Base-by-base conservation (phyloP, 2,329 filamentous ascomycete species). In the Scedosporium aurantiacum region DNA sequence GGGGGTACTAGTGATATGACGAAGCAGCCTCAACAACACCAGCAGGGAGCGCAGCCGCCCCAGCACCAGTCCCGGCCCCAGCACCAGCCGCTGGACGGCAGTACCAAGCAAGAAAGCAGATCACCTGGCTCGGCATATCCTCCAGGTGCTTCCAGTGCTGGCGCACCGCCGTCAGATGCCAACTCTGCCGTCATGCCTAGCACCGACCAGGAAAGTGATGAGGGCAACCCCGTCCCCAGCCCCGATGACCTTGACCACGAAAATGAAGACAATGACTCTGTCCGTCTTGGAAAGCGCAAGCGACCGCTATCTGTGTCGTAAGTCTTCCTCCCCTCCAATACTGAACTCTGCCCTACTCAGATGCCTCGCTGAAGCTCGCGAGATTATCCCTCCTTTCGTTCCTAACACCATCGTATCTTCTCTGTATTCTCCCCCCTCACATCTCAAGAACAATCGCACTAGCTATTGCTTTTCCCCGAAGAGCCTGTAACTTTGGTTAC, bases 291-390 rank as follows among this genome's bases (percentile, higher is more conserved):
- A 63, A 86, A 86, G 71, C 79, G 83, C 64, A 86, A 85, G 70
- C 77, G 83, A 63, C 81, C 81, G 63, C 77, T 84, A 58, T 84
- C 82, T 63, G 82, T 84, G 63, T 84, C 82, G 82, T 85, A 78
- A 67, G 77, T 77, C 58, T 27, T 64, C 25, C 6, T n/a, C 57
- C n/a, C 16, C 32, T 10, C 50, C 12, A n/a, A n/a, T 21, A 18
- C n/a, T 6, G 43, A 47, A 18, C n/a, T 12, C 16, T 7, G 7
- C 8, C 43, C 18, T 47, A 47, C 18, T 18, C 43, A 37, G 32
- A 37, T 32, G 32, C 43, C 43, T 47, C 43, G 4, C n/a, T 23
- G 43, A 47, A 18, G n/a, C 21, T 18, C 43, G 43, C n/a, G 32
- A 37, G 32, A 12, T 37, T 10, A 37, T 37, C 32, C 8, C 6